These are phyloP conservation scores for Proliferodiscus dingleyae DNA, from an alignment of 2,329 filamentous ascomycete species.

Conservation along the genomic window DNA sequence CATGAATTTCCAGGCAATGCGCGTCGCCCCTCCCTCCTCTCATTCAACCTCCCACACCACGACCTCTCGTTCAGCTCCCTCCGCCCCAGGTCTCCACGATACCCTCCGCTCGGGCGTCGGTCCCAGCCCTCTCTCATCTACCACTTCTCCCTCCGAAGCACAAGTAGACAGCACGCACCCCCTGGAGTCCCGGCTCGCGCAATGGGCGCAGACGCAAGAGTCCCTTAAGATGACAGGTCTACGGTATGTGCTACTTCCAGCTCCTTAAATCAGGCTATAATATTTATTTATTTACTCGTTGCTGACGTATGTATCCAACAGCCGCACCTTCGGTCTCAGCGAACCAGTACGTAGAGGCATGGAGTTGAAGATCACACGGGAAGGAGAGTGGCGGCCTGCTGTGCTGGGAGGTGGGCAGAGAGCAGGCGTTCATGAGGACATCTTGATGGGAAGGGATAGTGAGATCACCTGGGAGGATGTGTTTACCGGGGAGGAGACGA, in stretches of 20 bases:
- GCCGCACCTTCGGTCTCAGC: slow-evolving; percentile 83
- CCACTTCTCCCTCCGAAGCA: slow-evolving; percentile 35
- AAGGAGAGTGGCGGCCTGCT: slow-evolving; percentile 74
- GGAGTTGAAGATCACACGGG: slow-evolving; percentile 85
- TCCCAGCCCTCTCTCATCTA: slow-evolving; percentile 50
- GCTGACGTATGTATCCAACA: too few relatives aligned
- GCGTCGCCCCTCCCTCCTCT: slow-evolving; percentile 70
- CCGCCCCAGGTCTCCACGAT: slow-evolving; percentile 89
- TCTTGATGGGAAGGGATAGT: slow-evolving; percentile 73
- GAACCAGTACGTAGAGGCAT: slow-evolving; percentile 90
- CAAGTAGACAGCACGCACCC: slow-evolving; percentile 66
- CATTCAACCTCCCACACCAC: slow-evolving; percentile 59
- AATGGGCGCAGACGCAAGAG: slow-evolving; percentile 89
- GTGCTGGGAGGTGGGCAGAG: slow-evolving; percentile 52
- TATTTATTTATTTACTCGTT: too few relatives aligned
- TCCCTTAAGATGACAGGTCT: slow-evolving; percentile 81
- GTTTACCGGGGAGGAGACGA: slow-evolving; percentile 72
- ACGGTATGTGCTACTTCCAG: too few relatives aligned
- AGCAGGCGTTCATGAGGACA: slow-evolving; percentile 75
- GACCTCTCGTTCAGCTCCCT: slow-evolving; percentile 69
- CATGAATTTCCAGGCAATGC: slow-evolving; percentile 58
- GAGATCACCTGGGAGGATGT: slow-evolving; percentile 91
- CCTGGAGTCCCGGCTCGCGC: slow-evolving; percentile 81
- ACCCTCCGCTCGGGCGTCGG: slow-evolving; percentile 81
- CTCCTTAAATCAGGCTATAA: too few relatives aligned